A percentile compares a stretch with the other conserved stretches of the same genome.
phyloP scores from a whole-genome alignment of 805 yeast species.

The Candida railenensis region DNA sequence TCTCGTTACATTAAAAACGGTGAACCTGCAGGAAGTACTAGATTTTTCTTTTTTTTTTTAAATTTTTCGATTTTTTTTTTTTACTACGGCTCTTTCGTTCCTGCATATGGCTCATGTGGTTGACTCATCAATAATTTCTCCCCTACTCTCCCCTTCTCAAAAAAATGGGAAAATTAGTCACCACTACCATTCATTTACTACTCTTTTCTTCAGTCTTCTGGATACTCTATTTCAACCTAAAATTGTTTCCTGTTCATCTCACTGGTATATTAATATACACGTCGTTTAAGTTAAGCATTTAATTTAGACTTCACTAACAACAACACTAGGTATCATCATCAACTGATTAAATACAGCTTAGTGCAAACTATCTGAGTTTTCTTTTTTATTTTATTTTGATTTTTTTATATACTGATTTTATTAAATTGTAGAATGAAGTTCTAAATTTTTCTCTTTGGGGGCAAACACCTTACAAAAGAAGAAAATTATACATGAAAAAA shows the following conservation, averaged over 20 bases:
- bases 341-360: constrained; percentile 1
- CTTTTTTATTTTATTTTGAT: background rate
- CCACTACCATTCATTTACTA: background rate
- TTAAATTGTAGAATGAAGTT: constrained; percentile 1
- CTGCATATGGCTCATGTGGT: background rate
- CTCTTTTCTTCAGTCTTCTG: background rate
- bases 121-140: background rate
- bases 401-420: too few relatives aligned
- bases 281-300: background rate
- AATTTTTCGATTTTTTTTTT: too few relatives aligned
- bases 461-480: background rate
- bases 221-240: background rate
- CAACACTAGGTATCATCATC: background rate
- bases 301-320: background rate
- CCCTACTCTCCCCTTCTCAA: background rate
- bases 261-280: background rate
- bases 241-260: background rate
- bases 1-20: background rate
- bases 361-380: too few relatives aligned
- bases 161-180: background rate
- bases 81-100: background rate
- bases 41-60: too few relatives aligned
- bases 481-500: background rate
- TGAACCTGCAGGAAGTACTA: background rate
- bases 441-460: background rate